These are phyloP conservation scores for Pseudoturritis turrita DNA, from an alignment of 345 rosid genomes.

Conservation along the genomic window DNA sequence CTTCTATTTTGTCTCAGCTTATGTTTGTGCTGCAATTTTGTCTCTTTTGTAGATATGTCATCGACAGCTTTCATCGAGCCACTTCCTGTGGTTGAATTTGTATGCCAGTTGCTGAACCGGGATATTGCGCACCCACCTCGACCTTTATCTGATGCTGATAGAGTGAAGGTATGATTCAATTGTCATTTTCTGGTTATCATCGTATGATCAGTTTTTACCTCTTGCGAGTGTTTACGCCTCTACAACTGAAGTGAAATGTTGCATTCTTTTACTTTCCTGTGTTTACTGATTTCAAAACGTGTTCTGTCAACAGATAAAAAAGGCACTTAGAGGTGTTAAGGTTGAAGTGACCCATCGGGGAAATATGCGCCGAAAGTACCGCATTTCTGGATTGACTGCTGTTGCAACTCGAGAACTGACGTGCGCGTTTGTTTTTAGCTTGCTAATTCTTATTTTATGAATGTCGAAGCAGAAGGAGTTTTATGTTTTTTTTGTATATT, in stretches of 20 bases:
- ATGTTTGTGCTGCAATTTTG: conserved; percentile 9
- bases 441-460: not conserved
- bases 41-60: conserved; percentile 69
- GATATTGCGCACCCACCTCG: conserved; percentile 73
- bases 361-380: conserved; percentile 93
- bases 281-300: not conserved
- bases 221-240: not conserved
- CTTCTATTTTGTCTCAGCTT: not conserved
- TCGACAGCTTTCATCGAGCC: conserved; percentile 97
- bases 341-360: conserved; percentile 96
- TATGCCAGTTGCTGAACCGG: conserved; percentile 55
- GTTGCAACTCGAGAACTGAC: conserved; percentile 89
- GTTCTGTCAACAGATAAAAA: conserved; percentile 58
- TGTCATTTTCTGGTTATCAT: conserved; percentile 1
- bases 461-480: not conserved
- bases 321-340: conserved; percentile 85
- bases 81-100: conserved; percentile 71
- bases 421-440: conserved; percentile 40
- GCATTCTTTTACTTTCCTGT: not conserved
- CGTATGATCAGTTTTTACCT: not conserved
- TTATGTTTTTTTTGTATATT: not conserved
- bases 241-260: not conserved
- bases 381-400: conserved; percentile 83
- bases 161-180: conserved; percentile 61
- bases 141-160: conserved; percentile 86